These are phyloP conservation scores for Colletotrichum sp. DNA, from an alignment of 2,329 filamentous ascomycete genomes.

Conservation along the genomic window DNA sequence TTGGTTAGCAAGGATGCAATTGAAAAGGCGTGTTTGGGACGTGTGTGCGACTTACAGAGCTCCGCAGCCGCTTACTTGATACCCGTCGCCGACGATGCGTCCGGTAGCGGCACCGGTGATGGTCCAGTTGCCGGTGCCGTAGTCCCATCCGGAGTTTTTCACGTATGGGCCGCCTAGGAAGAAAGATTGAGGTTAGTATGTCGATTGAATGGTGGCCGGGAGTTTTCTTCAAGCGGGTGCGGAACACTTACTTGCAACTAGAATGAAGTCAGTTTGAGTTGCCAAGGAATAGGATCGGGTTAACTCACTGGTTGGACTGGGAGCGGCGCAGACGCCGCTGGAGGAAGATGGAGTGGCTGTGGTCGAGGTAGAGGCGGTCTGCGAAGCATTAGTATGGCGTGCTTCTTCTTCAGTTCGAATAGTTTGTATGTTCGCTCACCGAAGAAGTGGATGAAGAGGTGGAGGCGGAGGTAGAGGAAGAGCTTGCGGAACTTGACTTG, in stretches of 20 bases:
- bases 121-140: not conserved
- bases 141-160: not conserved
- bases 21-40: no score
- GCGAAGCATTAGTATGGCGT: not conserved
- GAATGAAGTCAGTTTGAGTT: not conserved
- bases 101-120: not conserved
- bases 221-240: not conserved
- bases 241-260: not conserved
- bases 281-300: not conserved
- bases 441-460: not conserved
- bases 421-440: no score
- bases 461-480: no score
- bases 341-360: not conserved
- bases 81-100: not conserved
- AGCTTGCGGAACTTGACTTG: not conserved
- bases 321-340: not conserved
- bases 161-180: not conserved
- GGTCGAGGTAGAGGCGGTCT: not conserved
- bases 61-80: not conserved
- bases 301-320: not conserved
- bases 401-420: not conserved
- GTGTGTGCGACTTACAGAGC: not conserved
- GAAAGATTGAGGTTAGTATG: not conserved
- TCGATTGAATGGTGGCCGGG: not conserved
- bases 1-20: no score